Base-by-base conservation (phyloP, 2,329 filamentous ascomycete genomes). In the Fusarium dlaminii region DNA sequence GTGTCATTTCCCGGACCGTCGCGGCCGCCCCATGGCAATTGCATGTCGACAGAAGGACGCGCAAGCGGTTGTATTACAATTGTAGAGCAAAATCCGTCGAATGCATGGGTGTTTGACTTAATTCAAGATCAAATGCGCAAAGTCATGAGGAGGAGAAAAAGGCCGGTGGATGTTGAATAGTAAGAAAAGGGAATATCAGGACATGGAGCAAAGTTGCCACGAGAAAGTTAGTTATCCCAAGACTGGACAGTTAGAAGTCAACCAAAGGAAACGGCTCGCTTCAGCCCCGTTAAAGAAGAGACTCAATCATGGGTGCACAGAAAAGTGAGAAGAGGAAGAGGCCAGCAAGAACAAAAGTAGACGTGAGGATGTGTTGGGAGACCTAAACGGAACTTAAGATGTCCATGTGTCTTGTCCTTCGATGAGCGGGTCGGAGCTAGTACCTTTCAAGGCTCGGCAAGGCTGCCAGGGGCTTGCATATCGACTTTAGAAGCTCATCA, bases 21-120 rank as follows among this genome's bases (percentile, higher is more conserved):
- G 61, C 75, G 81, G 63, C 79, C 81, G 42, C 77, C 69, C 82
- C 82, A 83, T 70, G 82, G 82, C 59, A 83, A 72, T 72, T 83
- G 82, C 83, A 84, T 84, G 59, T 74, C 79, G 69, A 70, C 42
- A 61, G 55, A 61, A 66, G 60, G 48, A 68, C 71, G 75, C 68
- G 66, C 68, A 61, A 65, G 46, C 45, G 70, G 63, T 56, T 58
- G 70, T 66, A 63, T 73, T 63, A 73, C 45, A 61, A 63, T 77
- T 64, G 70, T 46, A 72, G 51, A 59, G 52, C 54, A 52, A 63
- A 64, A 66, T 62, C 69, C 58, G 63, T 68, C 64, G 59, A 65
- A 72, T 63, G 63, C 75, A 79, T 79, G 73, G 69, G 69, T 40
- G 66, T 64, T 68, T 60, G 61, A 30, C 30, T 61, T 63, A 56